phyloP scores from a whole-genome alignment of 441 rosid genomes.

The Euphorbia schlechtendalii region DNA sequence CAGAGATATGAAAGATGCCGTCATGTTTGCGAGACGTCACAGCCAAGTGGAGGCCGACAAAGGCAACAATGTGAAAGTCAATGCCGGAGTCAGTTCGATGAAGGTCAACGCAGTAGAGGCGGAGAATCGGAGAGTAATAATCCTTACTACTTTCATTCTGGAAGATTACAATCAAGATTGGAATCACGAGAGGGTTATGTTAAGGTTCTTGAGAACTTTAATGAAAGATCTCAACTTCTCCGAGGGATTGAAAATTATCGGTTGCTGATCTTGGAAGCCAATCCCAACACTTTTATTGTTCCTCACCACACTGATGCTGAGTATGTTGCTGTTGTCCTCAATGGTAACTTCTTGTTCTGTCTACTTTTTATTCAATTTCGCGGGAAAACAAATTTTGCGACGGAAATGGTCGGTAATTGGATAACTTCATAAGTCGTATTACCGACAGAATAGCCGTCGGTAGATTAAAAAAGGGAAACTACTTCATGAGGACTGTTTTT shows the following conservation, averaged over 20 bases:
- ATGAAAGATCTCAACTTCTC: slow-evolving; percentile 32
- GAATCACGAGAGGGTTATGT: slow-evolving; percentile 31
- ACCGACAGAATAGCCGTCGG: background rate
- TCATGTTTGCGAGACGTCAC: slow-evolving; percentile 7
- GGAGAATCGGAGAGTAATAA: slow-evolving; percentile 8
- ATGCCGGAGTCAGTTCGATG: slow-evolving; percentile 11
- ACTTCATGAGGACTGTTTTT: no score
- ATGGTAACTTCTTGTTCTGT: no score
- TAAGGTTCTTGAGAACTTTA: slow-evolving; percentile 35
- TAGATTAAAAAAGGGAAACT: no score
- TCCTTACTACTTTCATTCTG: slow-evolving; percentile 39
- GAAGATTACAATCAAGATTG: slow-evolving; percentile 22
- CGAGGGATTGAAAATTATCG: slow-evolving; percentile 42
- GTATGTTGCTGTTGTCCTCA: slow-evolving; percentile 25
- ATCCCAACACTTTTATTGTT: slow-evolving; percentile 39
- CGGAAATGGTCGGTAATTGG: no score
- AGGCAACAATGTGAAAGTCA: slow-evolving; percentile 7
- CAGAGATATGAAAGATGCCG: slow-evolving; percentile 14
- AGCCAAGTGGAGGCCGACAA: no score
- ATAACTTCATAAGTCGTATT: no score
- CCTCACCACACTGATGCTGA: slow-evolving; percentile 53
- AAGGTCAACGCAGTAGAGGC: background rate
- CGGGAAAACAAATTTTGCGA: no score
- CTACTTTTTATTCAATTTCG: no score
- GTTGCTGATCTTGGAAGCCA: slow-evolving; percentile 30